Evolutionary conservation across 495 filamentous ascomycete genomes (phyloP), one percentile per base, ranked within the genome.

Genomic region (Rostrohypoxylon terebratum): DNA sequence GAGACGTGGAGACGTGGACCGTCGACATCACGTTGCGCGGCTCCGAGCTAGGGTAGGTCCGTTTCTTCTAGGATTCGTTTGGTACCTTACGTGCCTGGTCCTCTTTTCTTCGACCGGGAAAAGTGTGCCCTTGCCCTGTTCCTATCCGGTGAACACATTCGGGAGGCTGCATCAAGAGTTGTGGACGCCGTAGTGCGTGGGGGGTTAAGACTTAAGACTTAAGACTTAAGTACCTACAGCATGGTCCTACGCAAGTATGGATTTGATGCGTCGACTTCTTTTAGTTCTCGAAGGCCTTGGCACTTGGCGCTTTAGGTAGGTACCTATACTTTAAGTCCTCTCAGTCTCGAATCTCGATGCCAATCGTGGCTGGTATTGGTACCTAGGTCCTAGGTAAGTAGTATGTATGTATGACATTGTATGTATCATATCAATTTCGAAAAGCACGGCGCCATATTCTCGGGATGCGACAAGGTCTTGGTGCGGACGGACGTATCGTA

Each of bases 281-380:
- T 58, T 53, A 34, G 58, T 74, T 74, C 71, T 74, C 66, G 71
- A 74, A 74, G 71, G 62, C 40, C 71, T 74, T 74, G 66, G 66
- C 71, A 31, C 3, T 59, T 59, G 33, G 34, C 33, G 14, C 45
- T 72, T 33, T 13, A 53, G 7, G 8, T 40, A 40, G 16, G 18
- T 28, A 18, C 21, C 21, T n/a, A n/a, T n/a, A n/a, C n/a, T n/a
- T n/a, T n/a, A n/a, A n/a, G n/a, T n/a, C n/a, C n/a, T n/a, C n/a
- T n/a, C n/a, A n/a, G n/a, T n/a, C n/a, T n/a, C n/a, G n/a, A n/a
- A n/a, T n/a, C n/a, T n/a, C n/a, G n/a, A n/a, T n/a, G n/a, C n/a
- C n/a, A n/a, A n/a, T n/a, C n/a, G n/a, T n/a, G n/a, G n/a, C n/a
- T n/a, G n/a, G n/a, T n/a, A n/a, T n/a, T n/a, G n/a, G n/a, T n/a